Base-by-base conservation (phyloP, 2,329 filamentous ascomycete species). In the Aspergillus pseudotamarii region DNA sequence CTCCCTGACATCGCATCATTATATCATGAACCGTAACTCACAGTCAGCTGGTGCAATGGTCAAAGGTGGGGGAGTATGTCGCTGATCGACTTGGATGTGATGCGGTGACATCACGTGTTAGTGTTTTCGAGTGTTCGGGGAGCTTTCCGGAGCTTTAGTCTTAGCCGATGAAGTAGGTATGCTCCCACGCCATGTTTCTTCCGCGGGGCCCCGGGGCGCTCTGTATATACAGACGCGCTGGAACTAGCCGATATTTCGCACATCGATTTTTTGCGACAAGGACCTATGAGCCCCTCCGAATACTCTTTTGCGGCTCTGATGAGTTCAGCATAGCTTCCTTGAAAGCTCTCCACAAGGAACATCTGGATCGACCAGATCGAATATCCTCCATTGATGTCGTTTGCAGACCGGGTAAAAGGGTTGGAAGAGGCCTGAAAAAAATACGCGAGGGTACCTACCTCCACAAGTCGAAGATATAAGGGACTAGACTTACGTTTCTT, bases 221-320 rank as follows among this genome's bases (percentile, higher is more conserved):
- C 55, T 70, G 72, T 51, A 59, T 68, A 30, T 73, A 69, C 57
- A 72, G 67, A 60, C 63, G 66, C 21, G 45, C 65, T 16, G 53
- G 55, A 43, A 46, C 62, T 21, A 50, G 46, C 45, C 63, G 59
- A 28, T 54, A 57, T 23, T 66, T 67, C 59, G 23, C 56, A 10
- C 63, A 58, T 60, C 69, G 75, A 58, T 70, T 63, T 36, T 69
- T 73, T 38, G 68, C 76, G 2, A 76, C 73, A 38, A 77, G 73
- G 58, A 61, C 72, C 11, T 72, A 74, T 67, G 77, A 83, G 19
- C 91, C 92, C 3, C 83, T 99, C 36, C 86, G 89, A 38, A 93
- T 99, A 59, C 85, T 99, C 4, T 99, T 97, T 79, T 98, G 94
- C 79, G 95, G 95, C 66, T 95, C 94, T 3, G 95, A 99, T 77